Evolutionary conservation across 202 grass and related monocot species (phyloP), one percentile per base, ranked within the genome.

Genomic region (Setaria italica): DNA sequence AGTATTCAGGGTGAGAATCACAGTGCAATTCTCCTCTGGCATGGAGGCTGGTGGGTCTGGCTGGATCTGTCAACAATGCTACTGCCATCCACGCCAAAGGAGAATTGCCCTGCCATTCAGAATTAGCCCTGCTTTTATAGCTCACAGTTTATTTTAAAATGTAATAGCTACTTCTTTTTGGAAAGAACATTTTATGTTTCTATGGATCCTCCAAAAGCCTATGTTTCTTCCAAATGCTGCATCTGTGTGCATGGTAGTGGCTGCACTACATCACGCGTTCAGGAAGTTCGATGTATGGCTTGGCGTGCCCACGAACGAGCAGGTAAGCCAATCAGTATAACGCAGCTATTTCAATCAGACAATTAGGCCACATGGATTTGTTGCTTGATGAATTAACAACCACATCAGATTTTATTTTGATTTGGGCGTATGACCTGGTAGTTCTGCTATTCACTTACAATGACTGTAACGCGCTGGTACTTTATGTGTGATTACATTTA

Each of bases 41-140:
- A 89, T 77, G 63, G 74, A 63, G 43, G 45, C 65, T 63, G 34
- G 57, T 17, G 45, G 60, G 12, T 67, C 62, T 53, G 67, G 45
- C 9, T 66, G 42, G 32, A 79, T 70, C 25, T 70, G 11, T 34
- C 17, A 19, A 4, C 21, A 62, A 30, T 62, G 58, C 58, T 62
- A 62, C 4, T 30, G 58, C 21, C 58, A 62, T 81, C 30, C 43
- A 63, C 78, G 65, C 65, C 80, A 79, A 77, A 88, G 74, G 55
- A 78, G 86, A 88, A 78, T 64, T 83, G 65, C 64, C 42, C 74
- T 83, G 70, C 85, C 34, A 82, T 76, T 87, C 62, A 8, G 42
- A 19, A 48, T 69, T 29, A 69, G 11, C 80, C 53, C 80, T 82
- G 53, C 49, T 32, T 64, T 46, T 8, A 32, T 79, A 30, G 5